Base-by-base conservation (phyloP, 306 rosid species). In the Cercis canadensis region DNA sequence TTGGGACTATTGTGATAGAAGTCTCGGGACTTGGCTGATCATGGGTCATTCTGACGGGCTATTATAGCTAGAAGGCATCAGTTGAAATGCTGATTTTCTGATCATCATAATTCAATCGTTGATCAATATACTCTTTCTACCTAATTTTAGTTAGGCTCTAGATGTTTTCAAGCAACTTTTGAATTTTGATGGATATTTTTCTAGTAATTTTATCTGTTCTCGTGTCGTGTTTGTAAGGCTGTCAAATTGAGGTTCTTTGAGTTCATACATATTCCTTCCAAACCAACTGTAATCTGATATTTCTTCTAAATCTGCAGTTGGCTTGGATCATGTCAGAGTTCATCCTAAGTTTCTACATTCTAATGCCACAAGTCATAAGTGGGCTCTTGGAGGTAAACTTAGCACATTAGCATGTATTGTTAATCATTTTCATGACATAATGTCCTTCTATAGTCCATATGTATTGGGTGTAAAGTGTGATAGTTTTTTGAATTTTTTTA, bases 281-380 rank as follows among this genome's bases (percentile, higher is more conserved):
- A 59, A 53, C 65, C 6, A 36, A 62, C 33, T 0, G 8, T 29
- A 34, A 15, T 32, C 15, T 71, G 61, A 47, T 59, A 65, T 80
- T 78, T 82, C 46, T 70, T 80, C n/a, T 53, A 73, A 52, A 65
- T 81, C 9, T 83, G 75, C 81, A 94, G 99, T 80, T 78, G 99
- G 99, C 52, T 84, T 94, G 87, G 99, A 94, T 78, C 99, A 91
- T 44, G 96, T 89, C 36, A 80, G 99, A 82, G 97, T 94, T 78
- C 99, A 94, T 69, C 99, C 99, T 0, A 94, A 86, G 87, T 94
- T 94, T 89, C 94, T 94, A 33, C 99, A 94, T 71, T 87, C 99
- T 39, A 94, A 94, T 85, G 99, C 99, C 21, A 94, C 99, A 39
- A 94, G 99, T 80, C 97, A 94, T 69, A 94, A 94, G 78, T 94